These are phyloP conservation scores for Phytophthora rubi DNA, from an alignment of 352 stramenopile species.

Conservation along the genomic window DNA sequence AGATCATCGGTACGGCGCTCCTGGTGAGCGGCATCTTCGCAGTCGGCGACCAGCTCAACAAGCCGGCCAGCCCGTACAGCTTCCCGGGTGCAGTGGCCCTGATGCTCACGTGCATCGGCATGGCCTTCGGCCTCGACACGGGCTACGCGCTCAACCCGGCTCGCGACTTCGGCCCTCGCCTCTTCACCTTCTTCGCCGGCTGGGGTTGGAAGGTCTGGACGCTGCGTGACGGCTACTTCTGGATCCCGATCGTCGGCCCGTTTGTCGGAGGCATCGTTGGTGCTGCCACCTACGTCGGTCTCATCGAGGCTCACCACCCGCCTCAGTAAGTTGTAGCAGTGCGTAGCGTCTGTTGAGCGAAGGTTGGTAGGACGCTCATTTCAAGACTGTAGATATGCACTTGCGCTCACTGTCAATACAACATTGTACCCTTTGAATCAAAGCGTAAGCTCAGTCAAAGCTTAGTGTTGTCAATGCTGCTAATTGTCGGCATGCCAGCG, in stretches of 20 bases:
- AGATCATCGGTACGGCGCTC: slow-evolving; percentile 51
- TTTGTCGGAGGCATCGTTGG: slow-evolving; percentile 33
- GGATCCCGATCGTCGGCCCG: slow-evolving; percentile 41
- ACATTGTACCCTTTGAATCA: slow-evolving; percentile 16
- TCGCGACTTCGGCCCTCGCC: slow-evolving; percentile 52
- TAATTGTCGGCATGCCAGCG: neutral
- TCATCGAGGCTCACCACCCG: slow-evolving; percentile 33
- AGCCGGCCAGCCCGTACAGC: slow-evolving; percentile 46
- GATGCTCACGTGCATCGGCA: slow-evolving; percentile 44
- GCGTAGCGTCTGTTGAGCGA: neutral
- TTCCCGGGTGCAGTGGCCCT: slow-evolving; percentile 43
- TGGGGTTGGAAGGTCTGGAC: slow-evolving; percentile 56
- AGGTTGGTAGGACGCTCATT: neutral
- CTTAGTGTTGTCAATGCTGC: neutral
- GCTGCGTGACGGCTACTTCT: slow-evolving; percentile 25
- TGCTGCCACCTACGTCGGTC: slow-evolving; percentile 28
- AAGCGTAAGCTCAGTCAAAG: neutral
- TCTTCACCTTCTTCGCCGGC: slow-evolving; percentile 56
- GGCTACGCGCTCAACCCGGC: slow-evolving; percentile 53
- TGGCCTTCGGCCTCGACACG: slow-evolving; percentile 47
- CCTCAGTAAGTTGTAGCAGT: slow-evolving; percentile 6
- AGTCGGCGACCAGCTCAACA: slow-evolving; percentile 53
- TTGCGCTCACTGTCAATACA: slow-evolving; percentile 14
- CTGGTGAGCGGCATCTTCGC: slow-evolving; percentile 54
- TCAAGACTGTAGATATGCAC: slow-evolving; percentile 8